Evolutionary conservation across 495 filamentous ascomycete species (phyloP).

Genomic region (Pyrenula aspistea): DNA sequence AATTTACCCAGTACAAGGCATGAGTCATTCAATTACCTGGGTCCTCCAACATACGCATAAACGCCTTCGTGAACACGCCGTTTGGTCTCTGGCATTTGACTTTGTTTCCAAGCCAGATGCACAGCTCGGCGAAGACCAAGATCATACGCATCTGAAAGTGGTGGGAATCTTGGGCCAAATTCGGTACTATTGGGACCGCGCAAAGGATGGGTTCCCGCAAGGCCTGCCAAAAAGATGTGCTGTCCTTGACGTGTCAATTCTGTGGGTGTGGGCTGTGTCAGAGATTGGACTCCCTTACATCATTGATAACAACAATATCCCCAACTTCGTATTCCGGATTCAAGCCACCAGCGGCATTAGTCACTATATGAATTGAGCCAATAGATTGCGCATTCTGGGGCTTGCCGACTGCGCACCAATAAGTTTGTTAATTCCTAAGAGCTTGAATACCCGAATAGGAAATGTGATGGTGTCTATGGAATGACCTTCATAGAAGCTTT

Average conservation of each 20-base stretch:
- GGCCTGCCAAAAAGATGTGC: constrained; percentile 65
- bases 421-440: constrained; percentile 51
- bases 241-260: constrained; percentile 13
- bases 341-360: constrained; percentile 66
- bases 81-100: constrained; percentile 24
- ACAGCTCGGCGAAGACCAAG: constrained; percentile 48
- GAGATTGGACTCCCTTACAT: constrained; percentile 31
- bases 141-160: constrained; percentile 69
- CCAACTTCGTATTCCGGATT: constrained; percentile 58
- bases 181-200: constrained; percentile 57
- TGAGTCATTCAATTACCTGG: constrained; percentile 34
- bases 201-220: constrained; percentile 59
- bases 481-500: constrained; percentile 69
- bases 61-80: constrained; percentile 57
- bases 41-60: constrained; percentile 64
- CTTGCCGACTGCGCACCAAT: constrained; percentile 35
- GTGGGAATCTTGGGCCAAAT: constrained; percentile 59
- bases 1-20: not conserved
- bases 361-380: constrained; percentile 33
- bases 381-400: constrained; percentile 4
- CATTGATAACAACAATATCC: constrained; percentile 61
- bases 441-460: constrained; percentile 57
- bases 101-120: constrained; percentile 48
- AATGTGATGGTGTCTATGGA: constrained; percentile 57
- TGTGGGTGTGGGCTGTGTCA: not conserved